Percentiles rank a stretch among this genome's conserved stretches.
phyloP scores from a whole-genome alignment of 306 rosid species.

The Erythrophleum fordii region DNA sequence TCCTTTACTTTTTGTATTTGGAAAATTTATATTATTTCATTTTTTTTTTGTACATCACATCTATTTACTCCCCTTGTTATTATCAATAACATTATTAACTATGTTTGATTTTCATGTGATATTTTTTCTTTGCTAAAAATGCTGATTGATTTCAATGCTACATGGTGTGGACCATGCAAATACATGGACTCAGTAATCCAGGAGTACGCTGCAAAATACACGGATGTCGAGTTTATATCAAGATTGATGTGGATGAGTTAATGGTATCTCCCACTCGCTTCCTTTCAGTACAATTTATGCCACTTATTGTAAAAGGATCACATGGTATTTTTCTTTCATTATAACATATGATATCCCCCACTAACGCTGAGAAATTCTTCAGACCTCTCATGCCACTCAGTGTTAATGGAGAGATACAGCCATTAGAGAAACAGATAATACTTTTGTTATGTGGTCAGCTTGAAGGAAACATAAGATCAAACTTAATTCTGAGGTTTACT shows the following conservation, averaged over 20 bases:
- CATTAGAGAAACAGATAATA: conserved; percentile 22
- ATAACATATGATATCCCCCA: background rate
- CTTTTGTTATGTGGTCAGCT: too few relatives aligned
- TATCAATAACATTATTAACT: too few relatives aligned
- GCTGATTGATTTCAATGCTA: conserved; percentile 81
- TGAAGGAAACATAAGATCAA: too few relatives aligned
- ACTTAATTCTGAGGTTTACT: too few relatives aligned
- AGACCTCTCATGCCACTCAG: conserved; percentile 29
- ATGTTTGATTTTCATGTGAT: background rate
- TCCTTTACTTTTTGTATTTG: too few relatives aligned
- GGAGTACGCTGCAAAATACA: conserved; percentile 59
- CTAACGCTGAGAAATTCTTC: background rate
- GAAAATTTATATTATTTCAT: too few relatives aligned
- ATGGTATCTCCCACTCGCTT: conserved; percentile 42
- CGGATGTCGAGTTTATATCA: conserved; percentile 68
- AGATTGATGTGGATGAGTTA: conserved; percentile 70
- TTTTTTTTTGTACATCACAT: too few relatives aligned
- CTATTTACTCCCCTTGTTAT: too few relatives aligned
- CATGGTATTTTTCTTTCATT: background rate
- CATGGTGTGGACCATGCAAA: conserved; percentile 89
- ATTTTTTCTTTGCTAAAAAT: conserved; percentile 45
- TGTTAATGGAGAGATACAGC: conserved; percentile 14
- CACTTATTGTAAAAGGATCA: background rate
- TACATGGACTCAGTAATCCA: conserved; percentile 64
- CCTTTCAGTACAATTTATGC: background rate